A percentile compares a stretch with the other conserved stretches of the same genome.
phyloP scores from a whole-genome alignment of 164 flowering plant genomes.

The Vitis riparia region DNA sequence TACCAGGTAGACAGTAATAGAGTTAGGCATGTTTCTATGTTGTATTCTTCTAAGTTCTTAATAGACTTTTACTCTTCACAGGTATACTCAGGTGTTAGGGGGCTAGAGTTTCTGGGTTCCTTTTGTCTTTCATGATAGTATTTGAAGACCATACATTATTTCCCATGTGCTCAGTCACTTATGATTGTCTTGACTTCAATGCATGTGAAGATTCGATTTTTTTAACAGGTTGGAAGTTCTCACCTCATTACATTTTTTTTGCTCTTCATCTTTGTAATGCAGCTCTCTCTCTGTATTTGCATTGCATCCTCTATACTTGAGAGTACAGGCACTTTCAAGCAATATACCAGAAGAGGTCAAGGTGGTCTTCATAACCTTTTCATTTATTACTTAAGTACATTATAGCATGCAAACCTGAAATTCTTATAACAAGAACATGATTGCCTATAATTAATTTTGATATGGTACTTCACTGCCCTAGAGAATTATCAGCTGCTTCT shows the following conservation, averaged over 20 bases:
- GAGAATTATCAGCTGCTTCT: not conserved
- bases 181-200: conserved; percentile 1
- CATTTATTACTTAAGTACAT: not conserved
- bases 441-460: not conserved
- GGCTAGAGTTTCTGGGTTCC: not conserved
- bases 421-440: no score
- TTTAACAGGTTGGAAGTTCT: not conserved
- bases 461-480: not conserved
- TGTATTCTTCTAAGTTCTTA: no score
- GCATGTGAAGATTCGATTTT: not conserved
- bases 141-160: not conserved
- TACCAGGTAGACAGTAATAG: not conserved
- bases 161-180: not conserved
- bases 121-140: not conserved
- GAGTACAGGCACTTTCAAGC: conserved; percentile 83
- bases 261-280: conserved; percentile 26
- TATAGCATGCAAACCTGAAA: not conserved
- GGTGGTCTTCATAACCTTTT: conserved; percentile 36
- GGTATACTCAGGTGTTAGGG: no score
- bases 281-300: conserved; percentile 98
- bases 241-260: not conserved
- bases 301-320: conserved; percentile 87
- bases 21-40: no score
- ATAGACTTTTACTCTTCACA: no score
- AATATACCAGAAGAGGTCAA: conserved; percentile 69